Evolutionary conservation across 2,329 filamentous ascomycete genomes (phyloP), one percentile per base, ranked within the genome.

Genomic region (Fusarium aywerte): DNA sequence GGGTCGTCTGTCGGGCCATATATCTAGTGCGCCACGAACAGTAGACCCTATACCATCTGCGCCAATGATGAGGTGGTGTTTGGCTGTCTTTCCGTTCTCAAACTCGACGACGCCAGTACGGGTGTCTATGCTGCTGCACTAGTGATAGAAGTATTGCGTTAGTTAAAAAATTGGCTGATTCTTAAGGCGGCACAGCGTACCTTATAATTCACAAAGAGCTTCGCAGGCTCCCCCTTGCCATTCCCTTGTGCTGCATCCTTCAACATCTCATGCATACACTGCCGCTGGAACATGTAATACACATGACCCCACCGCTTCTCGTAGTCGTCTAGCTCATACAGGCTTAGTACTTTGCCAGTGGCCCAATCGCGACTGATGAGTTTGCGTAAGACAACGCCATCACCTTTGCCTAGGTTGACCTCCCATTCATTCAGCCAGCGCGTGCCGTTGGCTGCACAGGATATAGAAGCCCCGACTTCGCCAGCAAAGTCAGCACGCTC

Each of bases 181-280:
- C n/a, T n/a, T n/a, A n/a, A n/a, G n/a, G n/a, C n/a, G n/a, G n/a
- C n/a, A n/a, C n/a, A n/a, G n/a, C n/a, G n/a, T n/a, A 48, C 40
- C 18, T 48, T 42, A 8, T 54, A 29, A 12, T 54, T 36, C 15
- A 54, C 51, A 21, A 47, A 16, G 23, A 54, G 51, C 3, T 48
- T 31, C 1, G 40, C 51, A 35, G 51, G 40, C 3, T 31, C 12
- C 0, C 51, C 51, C 7, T 47, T 18, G 18, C 51, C 51, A 33
- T 48, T 31, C 25, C 40, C 51, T 1, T 35, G 31, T 6, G 51
- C 40, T 8, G 31, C 32, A 11, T 48, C 21, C 29, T 48, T 54
- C 40, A 54, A 21, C 51, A 54, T 54, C 12, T 42, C 39, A 18
- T 54, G 51, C 51, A 54, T 54, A 23, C 44, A 47, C 40, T 48